These are phyloP conservation scores for Colletotrichum karsti DNA, from an alignment of 2,329 filamentous ascomycete species.

Conservation along the genomic window DNA sequence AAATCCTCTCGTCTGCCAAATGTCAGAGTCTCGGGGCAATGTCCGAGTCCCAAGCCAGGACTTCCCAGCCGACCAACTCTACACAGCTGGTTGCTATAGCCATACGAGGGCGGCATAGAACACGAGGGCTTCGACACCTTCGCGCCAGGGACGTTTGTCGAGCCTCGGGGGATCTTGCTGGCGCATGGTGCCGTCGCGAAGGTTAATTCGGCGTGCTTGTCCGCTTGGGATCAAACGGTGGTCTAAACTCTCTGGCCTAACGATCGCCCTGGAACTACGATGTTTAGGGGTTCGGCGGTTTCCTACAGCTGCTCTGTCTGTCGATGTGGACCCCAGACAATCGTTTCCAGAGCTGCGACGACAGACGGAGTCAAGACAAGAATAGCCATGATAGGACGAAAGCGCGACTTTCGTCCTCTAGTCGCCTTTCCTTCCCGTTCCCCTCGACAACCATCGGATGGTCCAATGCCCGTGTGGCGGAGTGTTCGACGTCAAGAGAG, in stretches of 20 bases:
- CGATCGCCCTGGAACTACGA: conserved; percentile 6
- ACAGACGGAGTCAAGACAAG: conserved; percentile 10
- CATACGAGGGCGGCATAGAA: background rate
- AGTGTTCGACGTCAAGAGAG: conserved; percentile 1
- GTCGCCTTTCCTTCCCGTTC: background rate
- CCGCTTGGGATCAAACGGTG: conserved; percentile 27
- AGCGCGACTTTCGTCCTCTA: background rate
- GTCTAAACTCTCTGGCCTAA: conserved; percentile 12
- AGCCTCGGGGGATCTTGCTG: conserved; percentile 15
- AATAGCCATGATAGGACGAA: conserved; percentile 26
- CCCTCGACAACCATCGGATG: conserved; percentile 7
- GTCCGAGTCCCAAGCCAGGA: background rate
- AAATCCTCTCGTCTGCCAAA: background rate
- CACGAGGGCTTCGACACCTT: background rate
- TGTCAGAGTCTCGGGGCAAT: background rate
- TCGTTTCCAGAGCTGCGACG: conserved; percentile 7
- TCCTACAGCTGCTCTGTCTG: conserved; percentile 12
- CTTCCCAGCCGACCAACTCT: background rate
- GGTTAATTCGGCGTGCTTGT: conserved; percentile 4
- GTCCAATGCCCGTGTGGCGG: background rate
- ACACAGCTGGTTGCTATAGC: background rate
- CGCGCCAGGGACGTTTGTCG: background rate
- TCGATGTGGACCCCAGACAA: background rate
- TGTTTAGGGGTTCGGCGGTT: conserved; percentile 22
- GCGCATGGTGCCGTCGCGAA: conserved; percentile 7